phyloP scores from a whole-genome alignment of 352 stramenopile species.

The Thraustochytrium striatum region DNA sequence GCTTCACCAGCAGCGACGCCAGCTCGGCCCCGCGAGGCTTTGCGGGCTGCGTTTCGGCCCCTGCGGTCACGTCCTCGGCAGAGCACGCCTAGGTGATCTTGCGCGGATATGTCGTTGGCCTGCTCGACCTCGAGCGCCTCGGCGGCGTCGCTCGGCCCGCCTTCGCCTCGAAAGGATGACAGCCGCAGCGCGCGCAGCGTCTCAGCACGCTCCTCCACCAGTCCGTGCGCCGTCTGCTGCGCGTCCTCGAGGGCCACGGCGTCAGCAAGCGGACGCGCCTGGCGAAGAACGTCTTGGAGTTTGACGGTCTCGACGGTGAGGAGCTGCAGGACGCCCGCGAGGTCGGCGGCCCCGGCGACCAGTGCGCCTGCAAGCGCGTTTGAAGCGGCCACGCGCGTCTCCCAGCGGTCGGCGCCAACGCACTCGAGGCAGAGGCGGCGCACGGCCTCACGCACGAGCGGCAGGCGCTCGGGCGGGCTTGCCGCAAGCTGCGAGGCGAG shows the following conservation, averaged over 20 bases:
- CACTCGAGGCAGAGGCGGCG: background rate
- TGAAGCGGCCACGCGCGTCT: background rate
- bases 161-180: background rate
- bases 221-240: background rate
- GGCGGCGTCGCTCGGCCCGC: background rate
- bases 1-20: background rate
- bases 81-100: background rate
- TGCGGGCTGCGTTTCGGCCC: background rate
- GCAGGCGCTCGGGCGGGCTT: background rate
- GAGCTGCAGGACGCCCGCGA: background rate
- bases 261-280: background rate
- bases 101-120: background rate
- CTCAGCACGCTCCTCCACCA: background rate
- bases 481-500: background rate
- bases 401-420: background rate
- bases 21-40: background rate
- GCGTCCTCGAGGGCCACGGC: background rate
- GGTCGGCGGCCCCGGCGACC: background rate
- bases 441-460: background rate
- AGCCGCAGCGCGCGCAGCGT: conserved; percentile 4
- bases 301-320: conserved; percentile 7
- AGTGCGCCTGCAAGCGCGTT: background rate
- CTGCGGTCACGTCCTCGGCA: background rate
- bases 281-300: background rate
- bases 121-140: background rate